phyloP scores from a whole-genome alignment of 495 filamentous ascomycete species.

The Neurospora sp. region DNA sequence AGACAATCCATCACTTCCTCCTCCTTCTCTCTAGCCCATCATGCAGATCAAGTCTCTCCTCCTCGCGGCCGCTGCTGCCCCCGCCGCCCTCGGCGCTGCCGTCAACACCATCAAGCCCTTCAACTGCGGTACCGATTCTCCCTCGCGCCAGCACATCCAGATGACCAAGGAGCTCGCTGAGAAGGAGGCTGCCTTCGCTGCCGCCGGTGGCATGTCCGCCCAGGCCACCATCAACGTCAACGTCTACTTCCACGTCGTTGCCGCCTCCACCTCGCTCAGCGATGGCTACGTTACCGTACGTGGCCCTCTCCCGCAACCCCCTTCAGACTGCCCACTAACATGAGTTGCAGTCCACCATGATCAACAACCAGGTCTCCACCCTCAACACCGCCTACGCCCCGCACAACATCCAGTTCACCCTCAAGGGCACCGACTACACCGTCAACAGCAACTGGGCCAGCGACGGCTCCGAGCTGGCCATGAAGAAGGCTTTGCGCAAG shows the following conservation, averaged over 20 bases:
- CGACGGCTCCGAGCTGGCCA: conserved; percentile 36
- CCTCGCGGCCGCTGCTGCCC: conserved; percentile 21
- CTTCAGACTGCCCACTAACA: background rate
- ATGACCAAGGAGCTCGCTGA: conserved; percentile 20
- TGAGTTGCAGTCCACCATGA: conserved; percentile 22
- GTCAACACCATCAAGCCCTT: conserved; percentile 2
- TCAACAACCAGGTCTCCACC: conserved; percentile 32
- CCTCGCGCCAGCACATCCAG: conserved; percentile 24
- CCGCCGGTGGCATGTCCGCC: conserved; percentile 13
- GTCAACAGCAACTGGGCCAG: conserved; percentile 47
- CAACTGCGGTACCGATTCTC: conserved; percentile 32
- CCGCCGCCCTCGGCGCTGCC: conserved; percentile 19
- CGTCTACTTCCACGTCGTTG: conserved; percentile 56
- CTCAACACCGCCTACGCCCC: conserved; percentile 43
- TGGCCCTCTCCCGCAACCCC: background rate
- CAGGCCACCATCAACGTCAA: conserved; percentile 32
- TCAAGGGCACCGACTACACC: conserved; percentile 42
- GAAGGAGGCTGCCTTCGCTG: conserved; percentile 11
- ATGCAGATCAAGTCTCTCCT: conserved; percentile 31
- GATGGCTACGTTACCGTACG: conserved; percentile 42
- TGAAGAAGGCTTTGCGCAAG: conserved; percentile 50
- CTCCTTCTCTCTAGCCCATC: background rate
- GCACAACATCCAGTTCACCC: conserved; percentile 43
- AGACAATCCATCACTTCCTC: background rate
- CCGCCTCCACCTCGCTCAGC: conserved; percentile 29